A percentile compares a stretch with the other conserved stretches of the same genome.
phyloP scores from a whole-genome alignment of 495 filamentous ascomycete species.

The Hyaloscypha bicolor region DNA sequence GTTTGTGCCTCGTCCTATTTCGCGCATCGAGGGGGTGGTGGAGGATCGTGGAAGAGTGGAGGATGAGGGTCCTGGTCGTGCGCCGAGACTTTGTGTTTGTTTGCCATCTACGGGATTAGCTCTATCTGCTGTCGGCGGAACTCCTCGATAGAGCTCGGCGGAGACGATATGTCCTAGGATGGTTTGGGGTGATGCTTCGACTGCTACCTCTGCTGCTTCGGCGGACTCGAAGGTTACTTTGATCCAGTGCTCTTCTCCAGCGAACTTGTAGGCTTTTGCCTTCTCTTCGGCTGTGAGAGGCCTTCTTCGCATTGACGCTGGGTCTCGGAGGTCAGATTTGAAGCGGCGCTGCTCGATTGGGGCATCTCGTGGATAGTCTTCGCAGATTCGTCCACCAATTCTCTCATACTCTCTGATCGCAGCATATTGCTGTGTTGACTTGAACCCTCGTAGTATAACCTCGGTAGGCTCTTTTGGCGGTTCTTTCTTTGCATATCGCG shows the following conservation, averaged over 20 bases:
- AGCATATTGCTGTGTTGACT: conserved; percentile 73
- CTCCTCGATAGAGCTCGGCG: conserved; percentile 74
- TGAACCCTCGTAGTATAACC: conserved; percentile 83
- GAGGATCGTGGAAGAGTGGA: conserved; percentile 31
- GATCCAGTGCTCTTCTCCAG: conserved; percentile 85
- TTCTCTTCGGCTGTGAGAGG: conserved; percentile 70
- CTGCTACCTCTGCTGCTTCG: conserved; percentile 74
- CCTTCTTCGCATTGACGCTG: conserved; percentile 57
- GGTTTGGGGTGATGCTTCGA: conserved; percentile 73
- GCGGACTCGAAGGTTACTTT: conserved; percentile 89
- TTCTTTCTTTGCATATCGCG: conserved; percentile 52
- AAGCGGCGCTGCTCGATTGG: conserved; percentile 55
- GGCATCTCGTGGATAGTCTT: conserved; percentile 81
- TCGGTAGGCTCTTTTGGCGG: conserved; percentile 76
- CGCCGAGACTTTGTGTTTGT: neutral
- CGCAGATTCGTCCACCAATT: conserved; percentile 78
- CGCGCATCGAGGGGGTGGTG: conserved; percentile 25
- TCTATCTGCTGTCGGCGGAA: conserved; percentile 67
- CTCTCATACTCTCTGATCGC: conserved; percentile 84
- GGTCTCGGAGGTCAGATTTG: conserved; percentile 65
- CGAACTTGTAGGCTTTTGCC: conserved; percentile 71
- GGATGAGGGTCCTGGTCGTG: conserved; percentile 17
- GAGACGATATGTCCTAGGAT: conserved; percentile 76
- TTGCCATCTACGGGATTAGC: conserved; percentile 47
- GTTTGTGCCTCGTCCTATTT: conserved; percentile 17